phyloP scores from a whole-genome alignment of 306 rosid species.

The Cotoneaster glaucophyllus region DNA sequence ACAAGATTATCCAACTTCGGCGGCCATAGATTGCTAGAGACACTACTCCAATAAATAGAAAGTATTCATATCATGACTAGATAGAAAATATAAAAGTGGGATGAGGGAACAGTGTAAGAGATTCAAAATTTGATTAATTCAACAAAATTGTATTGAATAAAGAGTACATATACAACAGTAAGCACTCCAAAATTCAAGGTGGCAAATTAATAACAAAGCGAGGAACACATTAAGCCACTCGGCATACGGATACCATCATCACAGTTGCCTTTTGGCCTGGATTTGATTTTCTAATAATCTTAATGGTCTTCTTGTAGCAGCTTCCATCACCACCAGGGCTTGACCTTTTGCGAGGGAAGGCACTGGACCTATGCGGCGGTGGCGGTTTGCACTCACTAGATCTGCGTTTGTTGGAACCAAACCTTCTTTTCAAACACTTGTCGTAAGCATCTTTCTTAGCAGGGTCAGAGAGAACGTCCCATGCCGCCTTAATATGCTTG shows the following conservation, averaged over 20 bases:
- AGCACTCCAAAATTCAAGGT: not conserved
- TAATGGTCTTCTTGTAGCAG: not conserved
- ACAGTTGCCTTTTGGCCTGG: not conserved
- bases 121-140: too few relatives aligned
- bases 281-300: not conserved
- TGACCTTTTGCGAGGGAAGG: not conserved
- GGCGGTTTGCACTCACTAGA: not conserved
- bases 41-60: too few relatives aligned
- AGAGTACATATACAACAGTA: not conserved
- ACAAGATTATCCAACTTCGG: too few relatives aligned
- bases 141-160: too few relatives aligned
- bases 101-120: too few relatives aligned
- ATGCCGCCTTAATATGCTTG: not conserved
- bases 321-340: not conserved
- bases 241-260: not conserved
- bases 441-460: not conserved
- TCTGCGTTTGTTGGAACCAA: not conserved
- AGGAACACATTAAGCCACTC: not conserved
- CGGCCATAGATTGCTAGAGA: too few relatives aligned
- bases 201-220: not conserved
- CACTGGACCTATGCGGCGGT: not conserved
- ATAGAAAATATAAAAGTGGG: too few relatives aligned
- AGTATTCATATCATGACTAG: too few relatives aligned
- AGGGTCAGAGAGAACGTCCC: not conserved
- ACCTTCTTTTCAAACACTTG: not conserved